Percentiles rank a stretch among this genome's conserved stretches.
Evolutionary conservation across 148 eudicot genomes (phyloP).

Genomic region (Fagopyrum homotropicum): DNA sequence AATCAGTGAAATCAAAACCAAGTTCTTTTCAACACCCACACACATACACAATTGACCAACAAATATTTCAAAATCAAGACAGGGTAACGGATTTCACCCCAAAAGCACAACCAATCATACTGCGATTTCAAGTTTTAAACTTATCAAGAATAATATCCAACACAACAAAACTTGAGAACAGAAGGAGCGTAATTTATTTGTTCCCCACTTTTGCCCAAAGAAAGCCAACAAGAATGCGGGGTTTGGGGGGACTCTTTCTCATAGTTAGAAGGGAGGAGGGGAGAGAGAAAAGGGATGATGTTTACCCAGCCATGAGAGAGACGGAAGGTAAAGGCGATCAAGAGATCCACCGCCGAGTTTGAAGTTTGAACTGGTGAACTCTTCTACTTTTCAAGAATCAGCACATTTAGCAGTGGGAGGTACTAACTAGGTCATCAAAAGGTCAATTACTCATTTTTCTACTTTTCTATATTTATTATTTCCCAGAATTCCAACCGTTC

Average conservation of each 20-base stretch:
- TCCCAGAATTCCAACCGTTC: no score
- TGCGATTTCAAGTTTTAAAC: not conserved
- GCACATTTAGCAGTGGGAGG: not conserved
- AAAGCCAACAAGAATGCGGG: not conserved
- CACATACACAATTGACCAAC: not conserved
- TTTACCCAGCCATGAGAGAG: slow-evolving; percentile 11
- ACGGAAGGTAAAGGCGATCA: slow-evolving; percentile 9
- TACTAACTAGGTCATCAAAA: slow-evolving; percentile 8
- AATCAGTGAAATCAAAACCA: not conserved
- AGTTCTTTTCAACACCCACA: not conserved
- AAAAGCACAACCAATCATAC: not conserved
- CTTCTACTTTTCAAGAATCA: not conserved
- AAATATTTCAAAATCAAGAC: not conserved
- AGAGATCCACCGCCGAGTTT: not conserved
- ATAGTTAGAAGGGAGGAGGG: no score
- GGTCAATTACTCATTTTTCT: not conserved
- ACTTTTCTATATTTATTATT: not conserved
- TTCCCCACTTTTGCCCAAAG: not conserved
- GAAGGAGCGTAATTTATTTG: not conserved
- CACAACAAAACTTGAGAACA: not conserved
- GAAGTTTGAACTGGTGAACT: not conserved
- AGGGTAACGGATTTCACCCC: not conserved
- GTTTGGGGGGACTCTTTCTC: not conserved
- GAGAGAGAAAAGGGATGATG: not conserved
- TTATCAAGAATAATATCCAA: not conserved